Base-by-base conservation (phyloP, 306 rosid genomes). In the Prinsepia uniflora region DNA sequence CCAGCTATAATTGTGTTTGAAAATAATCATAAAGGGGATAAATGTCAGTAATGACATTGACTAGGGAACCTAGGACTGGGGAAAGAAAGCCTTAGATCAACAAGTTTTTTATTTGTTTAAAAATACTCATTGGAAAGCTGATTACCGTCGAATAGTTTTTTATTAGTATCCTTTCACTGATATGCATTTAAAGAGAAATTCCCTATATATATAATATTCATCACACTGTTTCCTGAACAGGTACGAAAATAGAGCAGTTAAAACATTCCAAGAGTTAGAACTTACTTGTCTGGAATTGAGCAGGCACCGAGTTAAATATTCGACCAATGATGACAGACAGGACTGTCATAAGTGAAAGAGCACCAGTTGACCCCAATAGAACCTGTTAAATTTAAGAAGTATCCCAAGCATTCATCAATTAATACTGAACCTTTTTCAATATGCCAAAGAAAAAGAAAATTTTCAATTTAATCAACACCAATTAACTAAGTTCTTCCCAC, bases 231-330 rank as follows among this genome's bases (percentile, higher is more conserved):
- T 70, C 53, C 59, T 50, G 73, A 17, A 62, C 67, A 73, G 43
- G 61, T 14, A 50, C 10, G 65, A 50, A 57, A 74, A 78, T 63
- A 46, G 48, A 50, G 39, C 57, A 63, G 78, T 68, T 46, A 72
- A 73, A 45, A 79, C 76, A 73, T 47, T 54, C 56, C 34, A 76
- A 60, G 36, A 50, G 42, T 54, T 56, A 61, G 55, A 52, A 79
- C 97, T 91, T 89, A 94, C 99, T 94, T 77, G 99, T 94, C 82
- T 94, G 96, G 73, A 94, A 91, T 64, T 89, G 99, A 76, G 99
- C 99, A 68, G 99, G 99, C 63, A 94, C 97, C 54, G 97, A 86
- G 56, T 91, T 91, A 79, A 94, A 94, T 75, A 94, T 73, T 48
- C 84, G 85, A 20, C 99, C 99, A 66, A 94, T 94, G 68, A 87